Base-by-base conservation (phyloP, 345 rosid genomes). In the Kandelia obovata region DNA sequence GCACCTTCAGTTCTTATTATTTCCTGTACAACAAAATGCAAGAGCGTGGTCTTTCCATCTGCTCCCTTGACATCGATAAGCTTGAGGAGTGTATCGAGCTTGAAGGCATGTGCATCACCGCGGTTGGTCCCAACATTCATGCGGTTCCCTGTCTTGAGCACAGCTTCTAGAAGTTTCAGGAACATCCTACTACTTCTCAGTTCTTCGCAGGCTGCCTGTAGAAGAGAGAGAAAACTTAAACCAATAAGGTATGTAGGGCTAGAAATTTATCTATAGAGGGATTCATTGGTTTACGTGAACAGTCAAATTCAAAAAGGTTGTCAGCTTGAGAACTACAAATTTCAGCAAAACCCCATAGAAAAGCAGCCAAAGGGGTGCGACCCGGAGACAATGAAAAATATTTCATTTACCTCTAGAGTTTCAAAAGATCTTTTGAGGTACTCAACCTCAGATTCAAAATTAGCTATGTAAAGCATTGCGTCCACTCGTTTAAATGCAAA, bases 41-140 rank as follows among this genome's bases (percentile, higher is more conserved):
- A 74, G 31, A 92, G 98, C 0, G 99, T 92, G 63, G 98, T 95
- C 80, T 95, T 95, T 62, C 98, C 99, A 62, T 92, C 99, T 15
- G 90, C 91, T 16, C 97, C 99, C 88, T 95, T 92, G 67, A 95
- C 94, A 70, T 95, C 97, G 32, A 81, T 92, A 6, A 95, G 97
- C 85, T 95, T 95, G 73, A 95, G 92, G 10, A 95, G 96, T 0
- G 99, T 95, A 73, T 95, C 99, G 7, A 95, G 99, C 87, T 95
- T 95, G 81, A 95, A 95, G 4, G 99, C 99, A 25, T 81, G 98
- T 23, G 98, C 99, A 75, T 90, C 99, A 1, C 99, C 99, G 11
- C 99, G 96, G 77, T 95, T 89, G 46, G 99, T 95, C 56, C 99
- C 99, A 53, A 92, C 92, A 56, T 95, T 95, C 99, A 95, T 95